Evolutionary conservation across 352 stramenopile species (phyloP), one percentile per base, ranked within the genome.

Genomic region (Globisporangium alternatum): DNA sequence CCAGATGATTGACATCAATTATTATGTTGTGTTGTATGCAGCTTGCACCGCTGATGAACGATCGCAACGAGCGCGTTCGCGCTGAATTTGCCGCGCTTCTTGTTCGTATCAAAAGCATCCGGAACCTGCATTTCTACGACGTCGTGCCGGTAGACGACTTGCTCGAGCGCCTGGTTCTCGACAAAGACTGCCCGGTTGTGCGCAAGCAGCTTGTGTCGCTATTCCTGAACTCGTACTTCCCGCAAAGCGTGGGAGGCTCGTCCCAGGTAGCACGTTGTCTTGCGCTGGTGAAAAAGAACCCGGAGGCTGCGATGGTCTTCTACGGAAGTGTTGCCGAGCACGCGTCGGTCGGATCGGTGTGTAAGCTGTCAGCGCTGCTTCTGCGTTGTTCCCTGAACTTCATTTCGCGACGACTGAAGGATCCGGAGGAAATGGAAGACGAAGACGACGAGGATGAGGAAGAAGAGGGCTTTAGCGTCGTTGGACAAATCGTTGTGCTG

Each of bases 181-280:
- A 96, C 48, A 77, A 72, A 5, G 77, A 81, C 22, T 77, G 70
- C 5, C 70, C 75, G 7, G 28, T 80, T 30, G 81, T 91, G 15
- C 74, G 82, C 51, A 93, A 93, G 43, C 81, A 92, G 44, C 80
- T 96, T 33, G 76, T 93, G 17, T 77, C 88, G 4, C 72, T 96
- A 17, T 96, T 96, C 41, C 63, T 93, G 25, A 94, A 94, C 62
- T 96, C 88, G 19, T 96, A 96, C 64, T 96, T 96, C 44, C 88
- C 88, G 33, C 88, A 93, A 62, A 83, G 81, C 28, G 86, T 90
- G 8, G 80, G 80, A 41, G 87, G 86, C 5, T 90, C 83, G 8
- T 93, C 85, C 1, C 87, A 96, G 67, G 81, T 96, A 3, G 87
- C 87, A 41, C 87, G 87, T 37, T 91, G 81, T 53, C 73, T 96